A percentile compares a stretch with the other conserved stretches of the same genome.
These are phyloP conservation scores for Acephala macrosclerotiorum DNA, from an alignment of 2,329 filamentous ascomycete species.

Conservation along the genomic window DNA sequence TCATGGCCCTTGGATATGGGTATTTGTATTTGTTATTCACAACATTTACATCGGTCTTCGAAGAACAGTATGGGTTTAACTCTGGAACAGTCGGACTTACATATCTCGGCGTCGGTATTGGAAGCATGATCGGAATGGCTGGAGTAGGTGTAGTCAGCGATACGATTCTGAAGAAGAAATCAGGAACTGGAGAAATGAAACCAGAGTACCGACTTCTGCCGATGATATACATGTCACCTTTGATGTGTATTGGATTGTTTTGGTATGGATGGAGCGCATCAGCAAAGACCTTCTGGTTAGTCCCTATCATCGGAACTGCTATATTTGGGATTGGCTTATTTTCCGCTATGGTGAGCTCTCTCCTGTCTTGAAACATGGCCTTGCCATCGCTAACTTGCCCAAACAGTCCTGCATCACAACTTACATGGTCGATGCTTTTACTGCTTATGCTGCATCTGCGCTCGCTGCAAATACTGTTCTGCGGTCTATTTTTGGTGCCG, in stretches of 20 bases:
- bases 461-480: conserved; percentile 49
- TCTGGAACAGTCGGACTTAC: conserved; percentile 47
- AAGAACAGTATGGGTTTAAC: conserved; percentile 48
- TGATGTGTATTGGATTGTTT: conserved; percentile 54
- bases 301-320: conserved; percentile 48
- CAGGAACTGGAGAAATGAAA: conserved; percentile 42
- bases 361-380: background rate
- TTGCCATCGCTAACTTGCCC: background rate
- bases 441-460: conserved; percentile 48
- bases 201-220: conserved; percentile 52
- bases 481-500: conserved; percentile 54
- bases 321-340: conserved; percentile 48
- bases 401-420: conserved; percentile 44
- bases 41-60: conserved; percentile 57
- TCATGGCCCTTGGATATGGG: conserved; percentile 57
- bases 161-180: conserved; percentile 49
- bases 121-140: conserved; percentile 46
- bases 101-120: conserved; percentile 51
- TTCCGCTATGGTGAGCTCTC: conserved; percentile 31
- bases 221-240: conserved; percentile 47
- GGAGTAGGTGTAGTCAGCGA: conserved; percentile 51
- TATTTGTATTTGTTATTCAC: conserved; percentile 58
- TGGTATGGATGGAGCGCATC: conserved; percentile 56
- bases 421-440: conserved; percentile 56
- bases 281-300: conserved; percentile 49